Evolutionary conservation across 495 filamentous ascomycete species (phyloP), one percentile per base, ranked within the genome.

Genomic region (Achaetomiella virescens): DNA sequence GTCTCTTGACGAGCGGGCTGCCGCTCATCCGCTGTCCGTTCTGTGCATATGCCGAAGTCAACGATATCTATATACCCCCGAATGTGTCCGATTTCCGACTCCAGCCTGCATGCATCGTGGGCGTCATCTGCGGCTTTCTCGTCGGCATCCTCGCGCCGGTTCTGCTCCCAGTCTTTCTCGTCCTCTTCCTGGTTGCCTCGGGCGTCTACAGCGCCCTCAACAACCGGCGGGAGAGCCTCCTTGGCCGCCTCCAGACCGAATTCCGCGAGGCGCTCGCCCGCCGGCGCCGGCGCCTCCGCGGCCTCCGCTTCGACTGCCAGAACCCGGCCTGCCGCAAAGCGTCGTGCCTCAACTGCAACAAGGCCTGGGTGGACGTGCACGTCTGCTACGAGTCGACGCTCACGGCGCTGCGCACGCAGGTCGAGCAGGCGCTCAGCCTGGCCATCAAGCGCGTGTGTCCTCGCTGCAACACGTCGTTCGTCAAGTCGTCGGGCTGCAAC

Each of bases 391-490:
- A 97, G 69, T 81, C 85, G 24, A 92, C 91, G 51, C 72, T 97
- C 47, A 78, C 87, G 18, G 85, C 90, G 17, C 81, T 96, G 29
- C 87, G 92, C 25, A 88, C 88, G 6, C 87, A 91, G 56, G 84
- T 97, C 53, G 93, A 97, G 70, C 83, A 86, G 50, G 91, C 91
- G 20, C 90, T 91, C 74, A 92, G 91, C 37, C 84, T 90, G 49
- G 93, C 93, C 14, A 83, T 98, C 59, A 98, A 98, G 71, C 89
- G 93, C 38, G 96, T 91, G 17, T 98, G 93, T 68, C 93, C 93
- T 10, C 79, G 82, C 50, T 98, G 93, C 74, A 82, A 87, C 55
- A 84, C 90, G 22, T 88, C 86, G 15, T 97, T 98, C 64, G 86
- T 98, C 69, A 97, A 97, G 65, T 83, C 80, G 2, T 84, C 86